Percentiles rank a stretch among this genome's conserved stretches.
phyloP scores from a whole-genome alignment of 371 early-diverging fungal species.

The Apophysomyces ossiformis region DNA sequence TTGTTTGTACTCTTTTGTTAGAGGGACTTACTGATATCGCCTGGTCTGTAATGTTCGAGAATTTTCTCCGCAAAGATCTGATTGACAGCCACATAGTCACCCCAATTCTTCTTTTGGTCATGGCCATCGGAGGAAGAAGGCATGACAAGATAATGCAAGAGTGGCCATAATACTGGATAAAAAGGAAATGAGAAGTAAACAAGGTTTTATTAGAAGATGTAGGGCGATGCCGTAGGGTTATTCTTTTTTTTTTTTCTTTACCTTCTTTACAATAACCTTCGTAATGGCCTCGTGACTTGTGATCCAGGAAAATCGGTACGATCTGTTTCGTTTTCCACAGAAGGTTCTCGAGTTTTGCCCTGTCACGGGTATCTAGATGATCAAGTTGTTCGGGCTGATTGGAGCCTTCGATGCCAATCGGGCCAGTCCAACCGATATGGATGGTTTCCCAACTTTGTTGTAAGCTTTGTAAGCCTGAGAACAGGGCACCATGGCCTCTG shows the following conservation, averaged over 20 bases:
- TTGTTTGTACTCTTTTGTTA: no score
- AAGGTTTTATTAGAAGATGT: background rate
- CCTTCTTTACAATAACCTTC: constrained; percentile 89
- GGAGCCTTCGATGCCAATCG: constrained; percentile 23
- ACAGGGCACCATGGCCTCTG: constrained; percentile 73
- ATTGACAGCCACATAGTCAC: constrained; percentile 87
- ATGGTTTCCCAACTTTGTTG: constrained; percentile 45
- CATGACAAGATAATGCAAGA: constrained; percentile 95
- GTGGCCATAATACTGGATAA: constrained; percentile 44
- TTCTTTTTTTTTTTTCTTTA: constrained; percentile 31
- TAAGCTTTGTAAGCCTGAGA: constrained; percentile 63
- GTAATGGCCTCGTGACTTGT: constrained; percentile 73
- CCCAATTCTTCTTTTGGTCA: constrained; percentile 75
- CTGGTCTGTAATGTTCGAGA: constrained; percentile 71
- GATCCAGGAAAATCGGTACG: constrained; percentile 77
- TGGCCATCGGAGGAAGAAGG: constrained; percentile 72
- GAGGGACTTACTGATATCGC: constrained; percentile 77
- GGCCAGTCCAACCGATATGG: constrained; percentile 72
- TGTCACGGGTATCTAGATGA: constrained; percentile 24
- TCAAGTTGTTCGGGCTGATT: constrained; percentile 14
- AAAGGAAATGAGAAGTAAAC: background rate
- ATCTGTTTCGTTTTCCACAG: constrained; percentile 49
- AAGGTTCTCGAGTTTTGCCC: constrained; percentile 34
- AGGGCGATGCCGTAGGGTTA: no score
- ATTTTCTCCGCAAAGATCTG: constrained; percentile 81